A percentile compares a stretch with the other conserved stretches of the same genome.
phyloP scores from a whole-genome alignment of 176 grass and related monocot genomes.

The Coix lacrymajobi region DNA sequence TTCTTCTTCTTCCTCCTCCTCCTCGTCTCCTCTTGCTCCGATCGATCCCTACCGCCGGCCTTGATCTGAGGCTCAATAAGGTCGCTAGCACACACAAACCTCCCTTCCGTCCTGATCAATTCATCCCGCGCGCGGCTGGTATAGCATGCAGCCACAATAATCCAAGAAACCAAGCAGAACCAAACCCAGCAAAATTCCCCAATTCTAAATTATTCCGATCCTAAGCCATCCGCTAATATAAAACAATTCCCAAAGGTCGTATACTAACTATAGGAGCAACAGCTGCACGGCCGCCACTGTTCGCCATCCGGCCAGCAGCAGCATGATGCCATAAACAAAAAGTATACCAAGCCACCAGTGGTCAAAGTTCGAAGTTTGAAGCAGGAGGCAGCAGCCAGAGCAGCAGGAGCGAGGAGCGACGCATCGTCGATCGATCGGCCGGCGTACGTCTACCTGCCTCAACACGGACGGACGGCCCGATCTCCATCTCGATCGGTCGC shows the following conservation, averaged over 20 bases:
- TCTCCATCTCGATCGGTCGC: not conserved
- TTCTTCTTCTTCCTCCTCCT: not conserved
- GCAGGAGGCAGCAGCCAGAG: too few species aligned
- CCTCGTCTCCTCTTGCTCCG: not conserved
- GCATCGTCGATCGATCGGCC: not conserved
- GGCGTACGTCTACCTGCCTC: not conserved
- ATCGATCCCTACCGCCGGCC: not conserved
- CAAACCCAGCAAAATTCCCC: conserved; percentile 5
- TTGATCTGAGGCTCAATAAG: not conserved
- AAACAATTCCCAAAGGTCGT: conserved; percentile 24
- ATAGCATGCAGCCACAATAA: not conserved
- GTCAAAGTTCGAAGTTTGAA: conserved; percentile 31
- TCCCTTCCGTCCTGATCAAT: not conserved
- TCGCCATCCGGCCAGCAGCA: conserved; percentile 14
- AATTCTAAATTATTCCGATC: conserved; percentile 37
- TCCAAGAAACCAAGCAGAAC: conserved; percentile 12
- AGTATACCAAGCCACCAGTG: not conserved
- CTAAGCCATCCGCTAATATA: conserved; percentile 19
- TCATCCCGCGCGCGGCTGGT: not conserved
- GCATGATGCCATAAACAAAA: not conserved
- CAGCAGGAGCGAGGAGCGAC: not conserved
- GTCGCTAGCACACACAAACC: not conserved
- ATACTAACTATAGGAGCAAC: conserved; percentile 30
- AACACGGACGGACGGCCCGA: not conserved
- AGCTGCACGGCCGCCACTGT: not conserved